Percentiles rank a stretch among this genome's conserved stretches.
These are phyloP conservation scores for Chalciporus pseudorubinellus DNA, from an alignment of 768 basidiomycete species.

Conservation along the genomic window DNA sequence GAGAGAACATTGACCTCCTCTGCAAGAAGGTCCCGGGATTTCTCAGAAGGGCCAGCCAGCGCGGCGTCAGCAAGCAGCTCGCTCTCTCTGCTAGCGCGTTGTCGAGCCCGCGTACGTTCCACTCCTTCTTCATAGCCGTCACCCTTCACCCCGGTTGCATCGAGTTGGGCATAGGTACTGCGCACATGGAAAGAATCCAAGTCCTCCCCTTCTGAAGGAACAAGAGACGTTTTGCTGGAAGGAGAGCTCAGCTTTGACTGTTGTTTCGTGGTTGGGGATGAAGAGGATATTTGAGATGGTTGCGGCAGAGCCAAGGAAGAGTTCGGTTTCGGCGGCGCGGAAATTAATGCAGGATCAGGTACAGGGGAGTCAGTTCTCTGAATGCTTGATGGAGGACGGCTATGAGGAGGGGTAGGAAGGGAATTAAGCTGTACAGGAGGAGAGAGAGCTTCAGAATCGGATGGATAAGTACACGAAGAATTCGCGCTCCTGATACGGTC, in stretches of 20 bases:
- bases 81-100: conserved; percentile 52
- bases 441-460: conserved; percentile 16
- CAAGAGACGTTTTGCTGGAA: conserved; percentile 58
- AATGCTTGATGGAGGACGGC: conserved; percentile 27
- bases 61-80: conserved; percentile 58
- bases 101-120: conserved; percentile 83
- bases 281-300: conserved; percentile 38
- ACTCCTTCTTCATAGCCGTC: conserved; percentile 94
- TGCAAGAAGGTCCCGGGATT: conserved; percentile 61
- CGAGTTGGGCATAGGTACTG: conserved; percentile 87
- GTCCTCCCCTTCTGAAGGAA: conserved; percentile 78
- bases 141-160: conserved; percentile 85
- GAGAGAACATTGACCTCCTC: conserved; percentile 71
- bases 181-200: conserved; percentile 80
- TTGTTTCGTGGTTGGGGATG: conserved; percentile 24
- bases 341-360: conserved; percentile 17
- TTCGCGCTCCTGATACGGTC: conserved; percentile 22
- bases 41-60: conserved; percentile 56
- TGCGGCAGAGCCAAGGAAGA: conserved; percentile 25
- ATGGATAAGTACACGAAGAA: conserved; percentile 29
- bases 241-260: conserved; percentile 34
- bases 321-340: conserved; percentile 18
- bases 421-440: conserved; percentile 15
- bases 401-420: conserved; percentile 28
- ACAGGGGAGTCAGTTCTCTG: conserved; percentile 26